A percentile compares a stretch with the other conserved stretches of the same genome.
phyloP scores from a whole-genome alignment of 164 flowering plant genomes.

The Magnolia changhungtana region DNA sequence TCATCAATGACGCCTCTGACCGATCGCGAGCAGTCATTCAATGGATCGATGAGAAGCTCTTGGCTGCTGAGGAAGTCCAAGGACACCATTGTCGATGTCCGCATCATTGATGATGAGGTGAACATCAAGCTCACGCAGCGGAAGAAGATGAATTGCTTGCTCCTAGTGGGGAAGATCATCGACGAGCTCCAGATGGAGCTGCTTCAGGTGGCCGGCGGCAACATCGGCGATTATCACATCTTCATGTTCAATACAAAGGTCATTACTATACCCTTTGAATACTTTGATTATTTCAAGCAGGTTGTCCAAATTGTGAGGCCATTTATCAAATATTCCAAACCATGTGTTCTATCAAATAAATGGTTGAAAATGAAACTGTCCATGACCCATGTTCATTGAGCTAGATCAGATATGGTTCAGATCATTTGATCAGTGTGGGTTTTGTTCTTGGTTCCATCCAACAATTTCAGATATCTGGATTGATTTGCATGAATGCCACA shows the following conservation, averaged over 20 bases:
- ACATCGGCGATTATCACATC: slow-evolving; percentile 75
- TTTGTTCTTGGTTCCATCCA: too few species aligned
- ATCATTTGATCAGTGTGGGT: too few species aligned
- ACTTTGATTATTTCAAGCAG: neutral
- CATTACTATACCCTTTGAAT: neutral
- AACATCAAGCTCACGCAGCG: slow-evolving; percentile 84
- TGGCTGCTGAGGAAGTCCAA: slow-evolving; percentile 92
- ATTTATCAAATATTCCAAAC: neutral
- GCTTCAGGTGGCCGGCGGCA: slow-evolving; percentile 92
- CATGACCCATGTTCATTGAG: too few species aligned
- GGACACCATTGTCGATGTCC: slow-evolving; percentile 84
- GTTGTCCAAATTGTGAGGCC: neutral
- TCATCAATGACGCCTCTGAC: slow-evolving; percentile 26
- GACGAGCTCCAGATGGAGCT: slow-evolving; percentile 87
- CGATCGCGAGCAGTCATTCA: slow-evolving; percentile 46
- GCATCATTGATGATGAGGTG: slow-evolving; percentile 85
- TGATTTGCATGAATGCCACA: too few species aligned
- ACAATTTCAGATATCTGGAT: too few species aligned
- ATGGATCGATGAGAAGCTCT: slow-evolving; percentile 63
- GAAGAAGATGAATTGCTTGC: slow-evolving; percentile 71
- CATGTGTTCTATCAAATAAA: neutral
- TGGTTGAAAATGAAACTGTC: too few species aligned
- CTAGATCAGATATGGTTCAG: too few species aligned
- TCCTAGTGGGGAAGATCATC: slow-evolving; percentile 71
- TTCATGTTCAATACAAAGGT: slow-evolving; percentile 93